Base-by-base conservation (phyloP, 768 basidiomycete genomes). In the Mrakia hoshinonis region DNA sequence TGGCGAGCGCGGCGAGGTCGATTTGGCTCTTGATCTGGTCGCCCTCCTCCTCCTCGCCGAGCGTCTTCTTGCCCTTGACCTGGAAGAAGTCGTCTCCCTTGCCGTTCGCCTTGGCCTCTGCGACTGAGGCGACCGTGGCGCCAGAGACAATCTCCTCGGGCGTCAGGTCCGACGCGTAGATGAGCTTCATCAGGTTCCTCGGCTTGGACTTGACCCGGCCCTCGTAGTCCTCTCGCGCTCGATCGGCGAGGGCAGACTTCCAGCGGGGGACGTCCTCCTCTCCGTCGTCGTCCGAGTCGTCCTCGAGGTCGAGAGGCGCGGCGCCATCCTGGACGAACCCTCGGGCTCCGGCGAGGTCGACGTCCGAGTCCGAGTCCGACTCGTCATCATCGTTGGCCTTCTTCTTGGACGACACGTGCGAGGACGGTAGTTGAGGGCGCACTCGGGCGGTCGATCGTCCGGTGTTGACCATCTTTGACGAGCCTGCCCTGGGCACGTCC, bases 151-250 rank as follows among this genome's bases (percentile, higher is more conserved):
- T 86, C 76, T 91, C 83, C 68, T 85, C 83, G 0, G 92, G 88
- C 4, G 87, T 84, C 13, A 92, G 83, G 4, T 83, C 78, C 54
- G 84, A 84, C 48, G 83, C 83, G 79, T 97, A 97, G 66, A 97
- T 90, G 58, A 95, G 84, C 65, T 87, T 87, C 76, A 87, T 91
- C 86, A 92, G 90, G 77, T 95, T 86, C 75, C 85, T 86, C 72
- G 83, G 83, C 47, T 82, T 82, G 11, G 79, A 81, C 31, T 80
- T 75, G 0, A 78, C 75, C 1, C 81, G 79, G 10, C 82, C 81
- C 3, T 83, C 79, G 60, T 85, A 83, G 24, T 82, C 77, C 15
- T 81, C 81, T 12, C 81, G 81, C 69, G 87, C 87, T 64, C 81
- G 80, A 6, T 77, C 81, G 0, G 84, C 81, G 1, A 94, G 81